phyloP scores from a whole-genome alignment of 148 eudicot species.

The Euryodendron excelsum region DNA sequence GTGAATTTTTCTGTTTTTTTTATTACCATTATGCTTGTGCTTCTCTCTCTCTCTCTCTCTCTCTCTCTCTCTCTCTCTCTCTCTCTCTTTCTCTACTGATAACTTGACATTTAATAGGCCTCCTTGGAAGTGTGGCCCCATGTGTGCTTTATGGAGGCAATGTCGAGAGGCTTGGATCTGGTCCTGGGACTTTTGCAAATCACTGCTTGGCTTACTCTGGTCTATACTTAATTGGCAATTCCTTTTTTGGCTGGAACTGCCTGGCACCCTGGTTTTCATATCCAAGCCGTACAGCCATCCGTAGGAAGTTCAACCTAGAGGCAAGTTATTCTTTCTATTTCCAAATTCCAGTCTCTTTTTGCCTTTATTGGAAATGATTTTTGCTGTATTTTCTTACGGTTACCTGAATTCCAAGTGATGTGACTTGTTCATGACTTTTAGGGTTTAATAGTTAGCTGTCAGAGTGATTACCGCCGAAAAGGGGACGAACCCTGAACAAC shows the following conservation, averaged over 20 bases:
- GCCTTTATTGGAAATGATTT: background rate
- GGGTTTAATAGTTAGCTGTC: background rate
- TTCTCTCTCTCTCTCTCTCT: background rate
- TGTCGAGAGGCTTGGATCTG: slow-evolving; percentile 70
- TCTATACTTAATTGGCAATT: slow-evolving; percentile 61
- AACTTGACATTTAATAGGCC: slow-evolving; percentile 36
- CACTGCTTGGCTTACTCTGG: slow-evolving; percentile 79
- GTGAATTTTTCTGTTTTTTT: background rate
- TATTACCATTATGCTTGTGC: background rate
- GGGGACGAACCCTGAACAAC: no score
- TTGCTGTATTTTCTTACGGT: background rate
- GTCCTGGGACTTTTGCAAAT: slow-evolving; percentile 57
- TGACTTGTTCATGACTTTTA: background rate
- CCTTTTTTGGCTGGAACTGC: slow-evolving; percentile 62
- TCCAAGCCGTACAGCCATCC: slow-evolving; percentile 68
- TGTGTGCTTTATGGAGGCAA: slow-evolving; percentile 87
- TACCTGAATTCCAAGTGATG: background rate
- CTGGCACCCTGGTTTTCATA: slow-evolving; percentile 82
- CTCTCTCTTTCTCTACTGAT: background rate
- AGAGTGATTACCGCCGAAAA: no score
- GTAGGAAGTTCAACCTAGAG: slow-evolving; percentile 77
- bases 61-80: background rate
- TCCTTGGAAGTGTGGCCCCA: slow-evolving; percentile 82
- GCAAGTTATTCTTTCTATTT: slow-evolving; percentile 29
- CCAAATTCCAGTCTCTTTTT: background rate